Conservation (phyloP, 306 rosid species). For the Senna siamea region DNA sequence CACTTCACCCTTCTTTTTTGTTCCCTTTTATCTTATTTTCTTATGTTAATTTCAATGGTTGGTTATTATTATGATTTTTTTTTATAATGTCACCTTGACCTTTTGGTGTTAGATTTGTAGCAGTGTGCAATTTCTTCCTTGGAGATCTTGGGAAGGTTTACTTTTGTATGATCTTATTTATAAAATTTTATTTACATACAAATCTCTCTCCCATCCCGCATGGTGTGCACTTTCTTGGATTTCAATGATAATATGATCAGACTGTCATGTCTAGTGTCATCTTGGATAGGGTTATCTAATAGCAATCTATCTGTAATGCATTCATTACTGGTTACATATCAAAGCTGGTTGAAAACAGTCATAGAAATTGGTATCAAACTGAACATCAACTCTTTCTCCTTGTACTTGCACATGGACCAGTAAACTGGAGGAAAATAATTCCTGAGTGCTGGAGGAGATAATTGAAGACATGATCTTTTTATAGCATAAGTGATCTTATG, state of each 20-base stretch:
- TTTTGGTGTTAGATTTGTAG: conserved; percentile 71
- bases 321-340: conserved; percentile 1
- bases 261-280: conserved; percentile 1
- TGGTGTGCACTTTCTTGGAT: conserved; percentile 18
- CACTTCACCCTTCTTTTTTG: not conserved
- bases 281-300: conserved; percentile 22
- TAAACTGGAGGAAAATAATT: conserved; percentile 12
- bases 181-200: not conserved
- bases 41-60: conserved; percentile 15
- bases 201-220: not conserved
- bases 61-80: conserved; percentile 19
- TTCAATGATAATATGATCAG: conserved; percentile 22
- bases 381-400: not conserved
- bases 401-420: not conserved
- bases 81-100: conserved; percentile 57
- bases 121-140: conserved; percentile 91
- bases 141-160: conserved; percentile 96
- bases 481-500: not conserved
- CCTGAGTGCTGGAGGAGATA: not conserved
- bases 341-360: not conserved
- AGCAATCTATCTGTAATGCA: not conserved
- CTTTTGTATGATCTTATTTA: conserved; percentile 26
- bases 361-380: not conserved
- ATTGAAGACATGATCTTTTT: not conserved
- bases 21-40: conserved; percentile 17